phyloP scores from a whole-genome alignment of 2,329 filamentous ascomycete genomes.

The Claviceps sp. region DNA sequence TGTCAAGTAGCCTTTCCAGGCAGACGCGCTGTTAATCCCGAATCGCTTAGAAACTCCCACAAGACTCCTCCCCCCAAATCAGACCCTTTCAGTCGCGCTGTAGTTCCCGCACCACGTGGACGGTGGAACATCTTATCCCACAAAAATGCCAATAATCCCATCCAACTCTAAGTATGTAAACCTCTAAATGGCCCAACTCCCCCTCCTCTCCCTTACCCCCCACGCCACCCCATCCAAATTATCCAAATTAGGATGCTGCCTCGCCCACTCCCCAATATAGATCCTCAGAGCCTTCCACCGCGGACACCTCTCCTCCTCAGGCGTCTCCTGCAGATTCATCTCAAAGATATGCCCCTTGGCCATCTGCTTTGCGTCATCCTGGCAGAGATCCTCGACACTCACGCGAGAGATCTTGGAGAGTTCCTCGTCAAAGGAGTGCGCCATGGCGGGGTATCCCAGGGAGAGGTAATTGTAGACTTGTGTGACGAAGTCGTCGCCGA shows the following conservation, averaged over 20 bases:
- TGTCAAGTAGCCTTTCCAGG: no score
- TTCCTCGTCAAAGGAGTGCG: slow-evolving; percentile 72
- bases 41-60: no score
- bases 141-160: no score
- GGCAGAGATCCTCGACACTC: slow-evolving; percentile 51
- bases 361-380: slow-evolving; percentile 49
- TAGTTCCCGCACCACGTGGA: no score
- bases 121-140: no score
- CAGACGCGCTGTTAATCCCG: no score
- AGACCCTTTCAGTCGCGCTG: no score
- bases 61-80: no score
- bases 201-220: slow-evolving; percentile 53
- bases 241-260: slow-evolving; percentile 67
- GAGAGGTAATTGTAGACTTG: slow-evolving; percentile 97
- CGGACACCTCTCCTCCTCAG: slow-evolving; percentile 41
- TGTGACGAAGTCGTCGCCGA: slow-evolving; percentile 73
- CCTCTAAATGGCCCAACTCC: slow-evolving; percentile 56
- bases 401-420: slow-evolving; percentile 69
- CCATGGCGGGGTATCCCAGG: slow-evolving; percentile 78
- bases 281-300: slow-evolving; percentile 73
- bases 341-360: slow-evolving; percentile 62
- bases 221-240: slow-evolving; percentile 46
- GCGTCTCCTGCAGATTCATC: slow-evolving; percentile 30
- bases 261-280: slow-evolving; percentile 83
- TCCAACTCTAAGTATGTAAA: no score